A percentile compares a stretch with the other conserved stretches of the same genome.
Evolutionary conservation across 75 land plant species (phyloP).

Genomic region (Pinus taeda): DNA sequence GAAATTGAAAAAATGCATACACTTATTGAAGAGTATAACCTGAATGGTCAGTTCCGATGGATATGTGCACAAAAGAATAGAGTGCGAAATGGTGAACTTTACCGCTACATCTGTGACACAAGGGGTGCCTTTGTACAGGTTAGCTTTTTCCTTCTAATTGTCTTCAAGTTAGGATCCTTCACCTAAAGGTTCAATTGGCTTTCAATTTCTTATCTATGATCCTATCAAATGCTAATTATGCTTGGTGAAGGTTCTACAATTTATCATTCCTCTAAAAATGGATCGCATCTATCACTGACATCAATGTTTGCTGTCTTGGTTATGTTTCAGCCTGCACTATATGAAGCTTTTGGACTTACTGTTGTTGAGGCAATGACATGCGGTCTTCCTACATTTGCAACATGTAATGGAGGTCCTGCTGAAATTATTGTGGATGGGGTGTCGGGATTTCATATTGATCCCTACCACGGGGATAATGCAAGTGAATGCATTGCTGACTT

Average conservation of each 20-base stretch:
- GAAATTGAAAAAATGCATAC: slow-evolving; percentile 69
- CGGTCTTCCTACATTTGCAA: slow-evolving; percentile 65
- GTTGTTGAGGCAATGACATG: slow-evolving; percentile 72
- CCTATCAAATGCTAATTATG: no score
- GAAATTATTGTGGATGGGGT: slow-evolving; percentile 61
- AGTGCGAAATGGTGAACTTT: slow-evolving; percentile 59
- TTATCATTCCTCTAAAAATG: background rate
- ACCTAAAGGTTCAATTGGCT: no score
- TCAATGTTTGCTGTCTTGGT: slow-evolving; percentile 4
- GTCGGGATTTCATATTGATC: slow-evolving; percentile 71
- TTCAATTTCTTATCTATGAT: no score
- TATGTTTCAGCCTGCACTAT: slow-evolving; percentile 51
- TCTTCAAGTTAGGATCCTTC: no score
- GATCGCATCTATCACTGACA: background rate
- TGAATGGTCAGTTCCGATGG: slow-evolving; percentile 63
- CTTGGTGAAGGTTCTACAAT: no score
- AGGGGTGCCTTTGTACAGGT: slow-evolving; percentile 66
- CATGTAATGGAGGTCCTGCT: slow-evolving; percentile 59
- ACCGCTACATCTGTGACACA: slow-evolving; percentile 62
- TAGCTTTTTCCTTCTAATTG: background rate
- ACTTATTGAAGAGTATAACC: slow-evolving; percentile 46
- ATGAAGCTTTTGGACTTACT: slow-evolving; percentile 66
- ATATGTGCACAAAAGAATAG: slow-evolving; percentile 46
- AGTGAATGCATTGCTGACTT: slow-evolving; percentile 36
- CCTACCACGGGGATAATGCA: slow-evolving; percentile 36